Evolutionary conservation across 202 grass and related monocot genomes (phyloP), one percentile per base, ranked within the genome.

Genomic region (Setaria italica): DNA sequence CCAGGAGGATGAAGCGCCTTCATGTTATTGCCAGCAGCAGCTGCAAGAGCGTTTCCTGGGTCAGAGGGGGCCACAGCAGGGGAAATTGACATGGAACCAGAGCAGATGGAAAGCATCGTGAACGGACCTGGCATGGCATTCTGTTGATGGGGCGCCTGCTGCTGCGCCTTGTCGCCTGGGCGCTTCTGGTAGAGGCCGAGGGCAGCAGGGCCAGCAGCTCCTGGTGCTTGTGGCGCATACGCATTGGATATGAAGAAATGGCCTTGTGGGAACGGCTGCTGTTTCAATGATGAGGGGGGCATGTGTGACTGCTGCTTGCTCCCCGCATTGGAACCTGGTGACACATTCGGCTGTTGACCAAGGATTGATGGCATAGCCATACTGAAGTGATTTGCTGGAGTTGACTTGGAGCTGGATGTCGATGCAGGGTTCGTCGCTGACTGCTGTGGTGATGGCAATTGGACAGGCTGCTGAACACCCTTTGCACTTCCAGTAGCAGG

Each of bases 361-460:
- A 97, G 92, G 68, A 99, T 99, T 2, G 97, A 91, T 64, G 92
- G 88, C 72, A 90, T 86, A 43, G 88, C 76, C 66, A 87, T 85
- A 58, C 72, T 92, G 76, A 88, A 89, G 80, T 90, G 89, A 76
- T 82, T 86, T 13, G 84, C 21, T 6, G 78, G 30, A 25, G 79
- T 79, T 42, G 85, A 80, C 89, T 92, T 96, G 68, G 76, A 86
- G 76, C 77, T 88, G 8, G 97, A 91, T 19, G 70, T 90, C 0
- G 93, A 94, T 50, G 85, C 56, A 21, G 96, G 80, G 56, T 84
- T 94, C 88, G 94, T 99, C 1, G 80, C 69, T 13, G 90, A 89
- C 55, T 93, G 95, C 21, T 94, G 93, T 4, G 83, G 65, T 45
- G 89, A 91, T 7, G 88, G 60, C 77, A 91, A 70, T 37, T 72